phyloP scores from a whole-genome alignment of 2,329 filamentous ascomycete species.

The Diaporthe ampelina region DNA sequence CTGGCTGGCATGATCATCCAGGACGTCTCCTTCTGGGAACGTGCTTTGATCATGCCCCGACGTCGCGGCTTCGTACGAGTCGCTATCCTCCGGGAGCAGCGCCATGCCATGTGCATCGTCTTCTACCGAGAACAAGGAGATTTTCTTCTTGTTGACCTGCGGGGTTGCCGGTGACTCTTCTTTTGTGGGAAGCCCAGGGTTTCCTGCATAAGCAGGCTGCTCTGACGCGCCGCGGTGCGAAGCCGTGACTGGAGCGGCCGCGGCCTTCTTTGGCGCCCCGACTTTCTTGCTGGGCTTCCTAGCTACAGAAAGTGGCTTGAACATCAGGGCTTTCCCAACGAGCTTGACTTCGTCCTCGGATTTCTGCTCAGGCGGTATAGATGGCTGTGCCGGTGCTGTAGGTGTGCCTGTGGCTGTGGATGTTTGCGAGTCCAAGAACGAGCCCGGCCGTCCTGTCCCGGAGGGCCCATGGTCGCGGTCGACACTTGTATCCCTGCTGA shows the following conservation, averaged over 20 bases:
- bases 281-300: slow-evolving; percentile 80
- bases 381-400: slow-evolving; percentile 53
- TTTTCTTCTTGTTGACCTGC: slow-evolving; percentile 66
- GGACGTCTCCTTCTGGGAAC: slow-evolving; percentile 49
- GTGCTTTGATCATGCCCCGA: slow-evolving; percentile 50
- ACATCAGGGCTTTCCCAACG: slow-evolving; percentile 86
- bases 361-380: slow-evolving; percentile 69
- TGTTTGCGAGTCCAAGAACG: slow-evolving; percentile 54
- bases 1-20: slow-evolving; percentile 46
- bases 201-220: slow-evolving; percentile 14
- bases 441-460: slow-evolving; percentile 37
- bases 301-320: slow-evolving; percentile 88
- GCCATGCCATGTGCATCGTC: slow-evolving; percentile 53
- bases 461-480: slow-evolving; percentile 45
- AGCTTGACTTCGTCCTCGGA: slow-evolving; percentile 75
- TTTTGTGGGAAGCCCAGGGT: slow-evolving; percentile 28
- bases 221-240: slow-evolving; percentile 14
- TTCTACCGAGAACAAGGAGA: slow-evolving; percentile 79
- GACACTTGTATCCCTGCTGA: slow-evolving; percentile 67
- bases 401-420: slow-evolving; percentile 49
- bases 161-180: slow-evolving; percentile 41
- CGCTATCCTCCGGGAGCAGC: slow-evolving; percentile 42
- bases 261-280: slow-evolving; percentile 37
- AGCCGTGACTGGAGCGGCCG: slow-evolving; percentile 41
- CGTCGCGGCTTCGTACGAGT: slow-evolving; percentile 54